Evolutionary conservation across 1,139 yeast species (phyloP), one percentile per base, ranked within the genome.

Genomic region (Hansenula sp.): DNA sequence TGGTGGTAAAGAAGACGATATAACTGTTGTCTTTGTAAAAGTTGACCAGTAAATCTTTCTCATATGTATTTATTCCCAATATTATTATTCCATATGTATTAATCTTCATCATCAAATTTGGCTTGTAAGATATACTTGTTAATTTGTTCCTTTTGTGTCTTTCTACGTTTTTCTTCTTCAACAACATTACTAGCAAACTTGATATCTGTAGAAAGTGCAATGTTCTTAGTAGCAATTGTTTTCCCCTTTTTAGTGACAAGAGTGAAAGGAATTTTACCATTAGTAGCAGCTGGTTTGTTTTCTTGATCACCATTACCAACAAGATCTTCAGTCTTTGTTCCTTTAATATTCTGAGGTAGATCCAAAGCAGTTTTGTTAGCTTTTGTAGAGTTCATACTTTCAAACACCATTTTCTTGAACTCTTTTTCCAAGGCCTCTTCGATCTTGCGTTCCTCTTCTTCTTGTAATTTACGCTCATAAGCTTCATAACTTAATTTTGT

Each of bases 1-100:
- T 46, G 97, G 98, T 31, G 98, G 97, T 22, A 92, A 92, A 63
- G 95, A 89, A 40, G 98, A 92, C 64, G 98, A 92, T 61, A 83
- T 90, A 29, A 88, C 97, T 0, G 78, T 85, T 14, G 82, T 90
- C 2, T 71, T 86, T 55, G 77, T 89, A 24, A 72, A 73, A 55
- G 83, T 82, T 28, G 68, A 68, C 33, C 72, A 51, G 55, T n/a
- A n/a, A n/a, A n/a, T n/a, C n/a, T n/a, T n/a, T n/a, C n/a, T n/a
- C n/a, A n/a, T n/a, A n/a, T n/a, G n/a, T n/a, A n/a, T n/a, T n/a
- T n/a, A n/a, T n/a, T n/a, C 9, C 9, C 24, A 21, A 7, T 21
- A 9, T 21, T 21, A 21, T 7, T 21, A 21, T 21, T 21, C 24
- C 6, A 21, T 7, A 21, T 21, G 6, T 24, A 24, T n/a, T 26